Conservation (phyloP, 2,329 filamentous ascomycete genomes). For the Aureobasidium sp. region DNA sequence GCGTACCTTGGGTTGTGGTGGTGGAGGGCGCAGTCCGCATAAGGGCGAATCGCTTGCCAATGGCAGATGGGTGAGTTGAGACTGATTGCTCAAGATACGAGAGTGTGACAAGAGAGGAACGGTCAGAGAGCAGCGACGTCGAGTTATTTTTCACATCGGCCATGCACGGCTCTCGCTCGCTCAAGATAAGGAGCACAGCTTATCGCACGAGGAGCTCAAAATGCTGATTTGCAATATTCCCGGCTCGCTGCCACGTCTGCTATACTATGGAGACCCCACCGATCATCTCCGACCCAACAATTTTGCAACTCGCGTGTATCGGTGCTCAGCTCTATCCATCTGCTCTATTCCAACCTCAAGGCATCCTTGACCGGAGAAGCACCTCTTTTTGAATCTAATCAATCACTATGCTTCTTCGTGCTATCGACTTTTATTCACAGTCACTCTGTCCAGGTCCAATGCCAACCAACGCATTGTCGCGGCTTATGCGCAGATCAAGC, state of each 20-base stretch:
- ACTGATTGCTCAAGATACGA: slow-evolving; percentile 16
- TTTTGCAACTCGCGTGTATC: slow-evolving; percentile 1
- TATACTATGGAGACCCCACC: neutral
- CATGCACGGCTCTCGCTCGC: slow-evolving; percentile 4
- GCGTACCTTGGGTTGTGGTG: slow-evolving; percentile 43
- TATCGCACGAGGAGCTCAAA: neutral
- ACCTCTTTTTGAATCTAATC: neutral
- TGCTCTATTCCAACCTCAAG: slow-evolving; percentile 1
- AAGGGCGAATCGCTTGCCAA: slow-evolving; percentile 14
- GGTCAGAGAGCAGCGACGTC: slow-evolving; percentile 6
- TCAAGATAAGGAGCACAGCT: slow-evolving; percentile 5
- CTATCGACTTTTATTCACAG: neutral
- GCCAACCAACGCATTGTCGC: neutral
- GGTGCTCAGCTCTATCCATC: neutral
- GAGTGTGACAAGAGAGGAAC: slow-evolving; percentile 21
- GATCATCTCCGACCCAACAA: neutral
- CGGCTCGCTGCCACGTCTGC: neutral
- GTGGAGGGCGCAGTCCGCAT: slow-evolving; percentile 43
- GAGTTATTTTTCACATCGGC: slow-evolving; percentile 10
- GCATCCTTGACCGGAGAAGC: neutral
- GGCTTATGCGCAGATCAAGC: neutral
- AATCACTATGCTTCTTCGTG: neutral
- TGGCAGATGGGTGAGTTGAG: slow-evolving; percentile 13
- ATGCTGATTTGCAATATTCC: slow-evolving; percentile 7
- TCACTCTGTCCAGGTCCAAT: neutral